A percentile compares a stretch with the other conserved stretches of the same genome.
Conservation (phyloP, 352 stramenopile species). For the Globisporangium uncinulatum region DNA sequence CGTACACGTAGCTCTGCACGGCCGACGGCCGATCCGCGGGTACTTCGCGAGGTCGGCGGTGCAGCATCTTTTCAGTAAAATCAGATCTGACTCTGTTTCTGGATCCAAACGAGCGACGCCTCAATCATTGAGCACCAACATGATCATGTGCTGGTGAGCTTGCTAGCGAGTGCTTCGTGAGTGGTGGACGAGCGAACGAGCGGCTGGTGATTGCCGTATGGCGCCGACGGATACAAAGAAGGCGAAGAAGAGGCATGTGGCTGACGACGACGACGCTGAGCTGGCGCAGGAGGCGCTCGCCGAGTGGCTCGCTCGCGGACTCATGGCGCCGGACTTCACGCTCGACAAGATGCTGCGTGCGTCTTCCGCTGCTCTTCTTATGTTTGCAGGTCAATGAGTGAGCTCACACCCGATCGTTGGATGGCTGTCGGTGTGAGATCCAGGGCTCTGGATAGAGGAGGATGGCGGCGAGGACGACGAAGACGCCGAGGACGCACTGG, state of each 20-base stretch:
- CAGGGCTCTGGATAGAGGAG: conserved; percentile 69
- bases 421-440: neutral
- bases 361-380: conserved; percentile 2
- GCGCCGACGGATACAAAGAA: neutral
- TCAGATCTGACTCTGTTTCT: neutral
- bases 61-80: conserved; percentile 3
- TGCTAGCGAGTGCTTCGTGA: too few species aligned
- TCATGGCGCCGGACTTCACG: conserved; percentile 55
- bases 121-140: neutral
- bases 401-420: neutral
- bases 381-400: neutral
- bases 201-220: neutral
- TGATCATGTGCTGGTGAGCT: too few species aligned
- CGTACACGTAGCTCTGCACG: conserved; percentile 48
- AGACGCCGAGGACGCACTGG: conserved; percentile 28
- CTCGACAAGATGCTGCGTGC: conserved; percentile 75
- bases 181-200: too few species aligned
- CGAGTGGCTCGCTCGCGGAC: conserved; percentile 66
- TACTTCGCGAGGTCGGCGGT: conserved; percentile 37
- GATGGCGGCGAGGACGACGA: conserved; percentile 29
- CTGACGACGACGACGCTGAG: conserved; percentile 25
- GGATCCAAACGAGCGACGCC: too few species aligned
- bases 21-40: conserved; percentile 50
- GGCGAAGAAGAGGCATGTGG: conserved; percentile 6
- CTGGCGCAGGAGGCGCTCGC: conserved; percentile 65